phyloP scores from a whole-genome alignment of 2,329 filamentous ascomycete genomes.

The Hypomyces rosellus region DNA sequence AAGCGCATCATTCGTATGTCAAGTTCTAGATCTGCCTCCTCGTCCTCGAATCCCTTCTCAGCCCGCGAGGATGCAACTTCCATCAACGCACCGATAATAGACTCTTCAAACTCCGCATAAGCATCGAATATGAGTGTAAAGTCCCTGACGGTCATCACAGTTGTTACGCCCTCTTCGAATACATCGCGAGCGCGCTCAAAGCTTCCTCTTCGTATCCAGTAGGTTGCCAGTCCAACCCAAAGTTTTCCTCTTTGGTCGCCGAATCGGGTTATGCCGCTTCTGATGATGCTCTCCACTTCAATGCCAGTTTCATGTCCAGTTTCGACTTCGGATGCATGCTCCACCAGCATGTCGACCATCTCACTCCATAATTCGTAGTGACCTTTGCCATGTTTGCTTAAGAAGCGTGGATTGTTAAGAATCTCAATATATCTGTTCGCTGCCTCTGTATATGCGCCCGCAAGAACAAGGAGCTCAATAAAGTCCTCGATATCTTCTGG shows the following conservation, averaged over 20 bases:
- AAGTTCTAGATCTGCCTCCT: constrained; percentile 85
- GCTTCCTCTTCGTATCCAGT: constrained; percentile 89
- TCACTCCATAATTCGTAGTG: constrained; percentile 97
- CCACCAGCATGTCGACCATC: constrained; percentile 91
- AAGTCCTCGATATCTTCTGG: constrained; percentile 94
- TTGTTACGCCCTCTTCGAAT: constrained; percentile 94
- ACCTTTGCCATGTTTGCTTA: constrained; percentile 88
- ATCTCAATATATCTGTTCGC: constrained; percentile 87
- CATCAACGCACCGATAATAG: constrained; percentile 86
- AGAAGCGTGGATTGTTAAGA: constrained; percentile 83
- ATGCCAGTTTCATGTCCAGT: constrained; percentile 76
- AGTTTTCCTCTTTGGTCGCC: constrained; percentile 90
- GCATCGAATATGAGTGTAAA: constrained; percentile 96
- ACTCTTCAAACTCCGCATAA: constrained; percentile 95
- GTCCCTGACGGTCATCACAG: constrained; percentile 97
- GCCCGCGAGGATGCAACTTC: constrained; percentile 74
- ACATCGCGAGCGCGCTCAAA: constrained; percentile 90
- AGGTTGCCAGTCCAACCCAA: constrained; percentile 91
- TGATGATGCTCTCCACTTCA: constrained; percentile 85
- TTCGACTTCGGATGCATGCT: constrained; percentile 80
- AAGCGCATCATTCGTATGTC: constrained; percentile 98
- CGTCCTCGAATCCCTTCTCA: constrained; percentile 70
- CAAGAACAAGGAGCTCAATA: constrained; percentile 78
- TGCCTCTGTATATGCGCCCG: constrained; percentile 82
- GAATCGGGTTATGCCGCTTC: constrained; percentile 85